A percentile compares a stretch with the other conserved stretches of the same genome.
These are phyloP conservation scores for Dendrostoma leiphaemia DNA, from an alignment of 2,329 filamentous ascomycete species.

Conservation along the genomic window DNA sequence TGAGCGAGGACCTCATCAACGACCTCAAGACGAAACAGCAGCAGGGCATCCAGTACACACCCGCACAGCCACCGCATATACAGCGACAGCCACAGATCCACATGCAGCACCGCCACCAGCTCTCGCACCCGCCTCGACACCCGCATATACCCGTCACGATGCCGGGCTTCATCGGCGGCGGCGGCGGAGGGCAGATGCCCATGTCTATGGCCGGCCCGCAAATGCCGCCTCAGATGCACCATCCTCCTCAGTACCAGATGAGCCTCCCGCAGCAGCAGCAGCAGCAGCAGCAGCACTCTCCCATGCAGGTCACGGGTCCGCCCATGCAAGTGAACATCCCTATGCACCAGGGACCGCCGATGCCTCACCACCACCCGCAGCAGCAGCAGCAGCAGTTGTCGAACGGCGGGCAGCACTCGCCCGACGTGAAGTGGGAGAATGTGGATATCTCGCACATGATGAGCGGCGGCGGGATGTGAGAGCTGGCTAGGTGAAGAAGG, in stretches of 20 bases:
- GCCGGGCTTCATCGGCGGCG: conserved; percentile 5
- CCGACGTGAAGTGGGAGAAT: conserved; percentile 42
- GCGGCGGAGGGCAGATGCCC: conserved; percentile 9
- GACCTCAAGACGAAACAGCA: conserved; percentile 38
- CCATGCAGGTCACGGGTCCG: conserved; percentile 23
- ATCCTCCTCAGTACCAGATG: conserved; percentile 8
- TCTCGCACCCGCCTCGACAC: conserved; percentile 6
- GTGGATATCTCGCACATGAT: conserved; percentile 45
- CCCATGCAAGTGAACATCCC: conserved; percentile 27
- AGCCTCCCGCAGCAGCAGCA: conserved; percentile 10
- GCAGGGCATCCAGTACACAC: conserved; percentile 28
- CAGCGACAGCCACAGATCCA: conserved; percentile 13
- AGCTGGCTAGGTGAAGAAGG: no score
- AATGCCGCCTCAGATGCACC: conserved; percentile 13
- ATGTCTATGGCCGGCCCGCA: conserved; percentile 2
- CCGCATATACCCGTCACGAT: conserved; percentile 10
- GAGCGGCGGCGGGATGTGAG: conserved; percentile 25
- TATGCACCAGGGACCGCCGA: conserved; percentile 9
- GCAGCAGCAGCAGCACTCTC: conserved; percentile 11
- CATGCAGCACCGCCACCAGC: conserved; percentile 6
- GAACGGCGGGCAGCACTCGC: conserved; percentile 8
- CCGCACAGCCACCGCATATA: conserved; percentile 31
- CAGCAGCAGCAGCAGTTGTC: conserved; percentile 25
- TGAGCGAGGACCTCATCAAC: conserved; percentile 43
- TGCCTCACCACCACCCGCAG: conserved; percentile 27